Base-by-base conservation (phyloP, 2,329 filamentous ascomycete species). In the Penicillium digitatum region DNA sequence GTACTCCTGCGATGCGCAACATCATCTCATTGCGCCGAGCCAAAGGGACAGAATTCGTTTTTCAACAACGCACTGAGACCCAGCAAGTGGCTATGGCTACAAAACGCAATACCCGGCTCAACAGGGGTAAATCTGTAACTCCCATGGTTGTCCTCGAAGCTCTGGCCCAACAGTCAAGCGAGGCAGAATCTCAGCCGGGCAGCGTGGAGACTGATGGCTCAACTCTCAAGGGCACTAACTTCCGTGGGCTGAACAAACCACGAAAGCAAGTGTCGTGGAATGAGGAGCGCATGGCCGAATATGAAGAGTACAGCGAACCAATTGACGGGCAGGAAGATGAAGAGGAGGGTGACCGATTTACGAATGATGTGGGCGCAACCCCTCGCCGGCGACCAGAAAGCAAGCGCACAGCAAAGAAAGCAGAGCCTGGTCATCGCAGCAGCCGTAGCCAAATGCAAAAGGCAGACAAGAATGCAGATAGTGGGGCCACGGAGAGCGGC, bases 31-130 rank as follows among this genome's bases (percentile, higher is more conserved):
- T 78, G 20, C 75, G 76, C 47, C 73, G 76, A 12, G 68, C 75
- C 3, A 76, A 73, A 46, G 76, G 76, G 5, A 76, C 69, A 6
- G 76, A 78, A 48, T 78, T 78, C 48, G 65, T 78, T 27, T 77
- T 77, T 51, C 64, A 71, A 26, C 69, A 76, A 45, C 67, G 69
- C 11, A 73, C 74, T 2, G 74, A 77, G 46, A 66, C 68, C 6
- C 75, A 77, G 58, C 69, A 77, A 38, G 55, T 77, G 27, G 72
- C 76, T 0, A 64, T 77, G 38, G 53, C 66, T 12, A 78, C 76
- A 6, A 69, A 74, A 49, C 68, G 70, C 24, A 78, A 78, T 56
- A 78, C 76, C 11, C 69, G 69, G 48, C 62, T 67, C 29, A 78
- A 78, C 62, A 73, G 71, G 52, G 75, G 73, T 9, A 63, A 68